Evolutionary conservation across 208 protist species (phyloP).

Genomic region (Perkinsela sp.): DNA sequence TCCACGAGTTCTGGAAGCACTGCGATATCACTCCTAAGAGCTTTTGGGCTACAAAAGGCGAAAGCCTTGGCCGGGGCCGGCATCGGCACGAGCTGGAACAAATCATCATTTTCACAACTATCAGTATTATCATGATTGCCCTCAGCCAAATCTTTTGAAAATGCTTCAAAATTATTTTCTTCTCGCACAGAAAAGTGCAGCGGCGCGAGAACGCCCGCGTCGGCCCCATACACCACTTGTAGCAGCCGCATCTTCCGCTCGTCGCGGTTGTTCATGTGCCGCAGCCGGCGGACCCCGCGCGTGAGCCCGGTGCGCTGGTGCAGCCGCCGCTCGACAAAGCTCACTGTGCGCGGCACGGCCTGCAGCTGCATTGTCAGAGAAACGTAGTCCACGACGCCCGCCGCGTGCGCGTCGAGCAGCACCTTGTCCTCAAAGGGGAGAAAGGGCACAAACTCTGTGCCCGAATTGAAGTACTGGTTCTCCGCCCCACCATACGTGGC

Average conservation of each 20-base stretch:
- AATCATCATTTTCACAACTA: neutral
- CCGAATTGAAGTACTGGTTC: too few relatives aligned
- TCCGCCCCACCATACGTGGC: too few relatives aligned
- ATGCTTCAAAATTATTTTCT: too few relatives aligned
- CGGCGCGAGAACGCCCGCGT: neutral
- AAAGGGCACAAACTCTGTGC: too few relatives aligned
- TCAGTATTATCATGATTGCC: neutral
- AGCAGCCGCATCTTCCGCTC: neutral
- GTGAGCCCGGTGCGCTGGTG: neutral
- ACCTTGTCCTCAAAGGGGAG: neutral
- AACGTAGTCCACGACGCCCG: neutral
- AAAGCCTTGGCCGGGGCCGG: neutral
- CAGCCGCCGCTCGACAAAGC: neutral
- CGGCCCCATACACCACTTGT: neutral
- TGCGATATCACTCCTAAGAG: neutral
- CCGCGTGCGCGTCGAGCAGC: neutral
- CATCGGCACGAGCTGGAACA: neutral
- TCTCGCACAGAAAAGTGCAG: neutral
- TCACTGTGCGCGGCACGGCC: neutral
- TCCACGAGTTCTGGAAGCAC: neutral
- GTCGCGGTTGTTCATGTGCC: neutral
- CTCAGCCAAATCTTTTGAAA: neutral
- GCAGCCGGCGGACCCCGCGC: neutral
- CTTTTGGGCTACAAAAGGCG: too few relatives aligned
- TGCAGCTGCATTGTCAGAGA: neutral